A percentile compares a stretch with the other conserved stretches of the same genome.
Conservation (phyloP, 2,329 filamentous ascomycete genomes). For the Colletotrichum aenigma region DNA sequence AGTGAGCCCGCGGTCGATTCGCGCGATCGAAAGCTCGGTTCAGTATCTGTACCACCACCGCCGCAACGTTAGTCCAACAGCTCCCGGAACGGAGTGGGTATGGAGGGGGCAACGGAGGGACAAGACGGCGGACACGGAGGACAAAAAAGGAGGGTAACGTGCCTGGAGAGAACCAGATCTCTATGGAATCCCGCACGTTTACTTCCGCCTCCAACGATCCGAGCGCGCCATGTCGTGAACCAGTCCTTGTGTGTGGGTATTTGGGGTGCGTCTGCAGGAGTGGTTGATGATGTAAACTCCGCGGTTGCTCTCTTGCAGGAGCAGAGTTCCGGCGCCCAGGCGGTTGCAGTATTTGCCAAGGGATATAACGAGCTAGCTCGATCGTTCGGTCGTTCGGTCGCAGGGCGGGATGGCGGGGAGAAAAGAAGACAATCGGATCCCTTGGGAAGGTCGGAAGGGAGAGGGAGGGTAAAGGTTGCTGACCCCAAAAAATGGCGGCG, state of each 20-base stretch:
- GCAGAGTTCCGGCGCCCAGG: conserved; percentile 17
- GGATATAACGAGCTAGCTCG: neutral
- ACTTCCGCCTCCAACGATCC: conserved; percentile 17
- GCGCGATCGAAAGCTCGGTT: conserved; percentile 2
- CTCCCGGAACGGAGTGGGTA: neutral
- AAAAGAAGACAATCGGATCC: neutral
- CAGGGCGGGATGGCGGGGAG: neutral
- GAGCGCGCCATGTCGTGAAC: conserved; percentile 18
- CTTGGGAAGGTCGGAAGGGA: conserved; percentile 1
- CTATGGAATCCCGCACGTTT: conserved; percentile 19
- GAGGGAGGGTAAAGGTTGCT: neutral
- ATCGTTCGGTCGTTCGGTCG: neutral
- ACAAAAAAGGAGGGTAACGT: neutral
- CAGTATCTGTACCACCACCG: conserved; percentile 7
- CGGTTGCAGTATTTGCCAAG: neutral
- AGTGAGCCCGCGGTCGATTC: conserved; percentile 25
- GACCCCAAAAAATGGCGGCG: neutral
- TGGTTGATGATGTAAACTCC: conserved; percentile 8
- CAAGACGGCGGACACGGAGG: neutral
- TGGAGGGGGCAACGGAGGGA: neutral
- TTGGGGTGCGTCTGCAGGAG: neutral
- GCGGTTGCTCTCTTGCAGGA: neutral
- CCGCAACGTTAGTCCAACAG: neutral
- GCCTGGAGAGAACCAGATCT: conserved; percentile 16
- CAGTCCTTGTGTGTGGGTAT: neutral